A percentile compares a stretch with the other conserved stretches of the same genome.
Conservation (phyloP, 257 asterid genomes). For the Solanum tarijense region DNA sequence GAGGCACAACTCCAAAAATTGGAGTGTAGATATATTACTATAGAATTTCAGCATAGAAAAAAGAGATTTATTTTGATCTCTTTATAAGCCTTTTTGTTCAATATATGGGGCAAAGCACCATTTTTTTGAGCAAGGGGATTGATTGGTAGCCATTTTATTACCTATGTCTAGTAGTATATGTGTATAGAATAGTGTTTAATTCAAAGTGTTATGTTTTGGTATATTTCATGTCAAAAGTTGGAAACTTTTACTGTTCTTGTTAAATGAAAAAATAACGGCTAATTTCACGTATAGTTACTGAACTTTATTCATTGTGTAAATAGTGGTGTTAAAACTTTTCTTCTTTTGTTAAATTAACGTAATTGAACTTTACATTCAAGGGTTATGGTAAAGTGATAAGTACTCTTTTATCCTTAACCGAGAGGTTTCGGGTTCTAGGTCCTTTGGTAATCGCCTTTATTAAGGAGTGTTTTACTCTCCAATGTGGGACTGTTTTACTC, state of each 20-base stretch:
- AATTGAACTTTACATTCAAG: no score
- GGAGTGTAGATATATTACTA: slow-evolving; percentile 28
- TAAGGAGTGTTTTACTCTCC: no score
- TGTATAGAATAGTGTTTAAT: not conserved
- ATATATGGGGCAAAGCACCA: not conserved
- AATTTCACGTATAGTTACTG: no score
- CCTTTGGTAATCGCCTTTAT: no score
- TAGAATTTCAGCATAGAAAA: not conserved
- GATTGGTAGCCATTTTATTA: not conserved
- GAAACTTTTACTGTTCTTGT: not conserved
- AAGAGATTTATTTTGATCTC: not conserved
- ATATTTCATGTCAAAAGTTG: not conserved
- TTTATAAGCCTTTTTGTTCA: not conserved
- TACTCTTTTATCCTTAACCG: no score
- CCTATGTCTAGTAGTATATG: not conserved
- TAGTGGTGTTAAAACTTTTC: no score
- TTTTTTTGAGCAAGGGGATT: not conserved
- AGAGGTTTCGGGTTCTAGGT: no score
- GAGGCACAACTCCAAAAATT: slow-evolving; percentile 32
- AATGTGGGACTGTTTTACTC: no score
- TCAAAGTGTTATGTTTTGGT: not conserved
- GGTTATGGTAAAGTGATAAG: no score
- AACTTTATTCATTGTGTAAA: not conserved
- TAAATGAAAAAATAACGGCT: not conserved
- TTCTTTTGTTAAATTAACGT: no score